Conservation (phyloP, 495 filamentous ascomycete genomes). For the Paragyromitra xinjiangensis region DNA sequence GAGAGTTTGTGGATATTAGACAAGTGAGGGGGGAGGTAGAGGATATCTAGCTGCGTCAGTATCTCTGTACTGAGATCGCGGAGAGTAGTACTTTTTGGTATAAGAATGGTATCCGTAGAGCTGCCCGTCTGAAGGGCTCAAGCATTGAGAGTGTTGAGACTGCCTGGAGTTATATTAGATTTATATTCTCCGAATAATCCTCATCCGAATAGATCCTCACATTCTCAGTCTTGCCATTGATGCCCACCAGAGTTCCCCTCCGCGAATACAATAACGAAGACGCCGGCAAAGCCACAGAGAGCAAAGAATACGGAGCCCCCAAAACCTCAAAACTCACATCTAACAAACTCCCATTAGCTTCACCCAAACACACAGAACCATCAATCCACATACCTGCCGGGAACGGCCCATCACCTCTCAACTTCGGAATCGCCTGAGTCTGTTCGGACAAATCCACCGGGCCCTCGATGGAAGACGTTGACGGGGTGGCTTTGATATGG, state of each 20-base stretch:
- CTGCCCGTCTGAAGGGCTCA: constrained; percentile 77
- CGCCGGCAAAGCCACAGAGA: constrained; percentile 89
- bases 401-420: constrained; percentile 55
- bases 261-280: constrained; percentile 93
- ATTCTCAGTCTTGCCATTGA: constrained; percentile 91
- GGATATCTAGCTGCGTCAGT: constrained; percentile 65
- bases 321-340: constrained; percentile 95
- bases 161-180: constrained; percentile 61
- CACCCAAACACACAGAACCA: not conserved
- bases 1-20: constrained; percentile 84
- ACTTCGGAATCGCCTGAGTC: constrained; percentile 56
- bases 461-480: constrained; percentile 49
- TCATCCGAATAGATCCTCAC: constrained; percentile 61
- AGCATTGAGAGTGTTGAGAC: constrained; percentile 89
- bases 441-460: constrained; percentile 53
- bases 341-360: constrained; percentile 55
- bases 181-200: not conserved
- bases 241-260: constrained; percentile 85
- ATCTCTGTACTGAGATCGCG: not conserved
- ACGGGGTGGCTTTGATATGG: constrained; percentile 55
- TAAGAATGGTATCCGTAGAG: constrained; percentile 87
- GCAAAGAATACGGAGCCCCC: constrained; percentile 86
- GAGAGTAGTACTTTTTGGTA: constrained; percentile 74
- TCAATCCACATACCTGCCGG: constrained; percentile 48
- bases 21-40: constrained; percentile 86